Base-by-base conservation (phyloP, 192 early-diverging fungal species). In the Kickxella alabastrina region DNA sequence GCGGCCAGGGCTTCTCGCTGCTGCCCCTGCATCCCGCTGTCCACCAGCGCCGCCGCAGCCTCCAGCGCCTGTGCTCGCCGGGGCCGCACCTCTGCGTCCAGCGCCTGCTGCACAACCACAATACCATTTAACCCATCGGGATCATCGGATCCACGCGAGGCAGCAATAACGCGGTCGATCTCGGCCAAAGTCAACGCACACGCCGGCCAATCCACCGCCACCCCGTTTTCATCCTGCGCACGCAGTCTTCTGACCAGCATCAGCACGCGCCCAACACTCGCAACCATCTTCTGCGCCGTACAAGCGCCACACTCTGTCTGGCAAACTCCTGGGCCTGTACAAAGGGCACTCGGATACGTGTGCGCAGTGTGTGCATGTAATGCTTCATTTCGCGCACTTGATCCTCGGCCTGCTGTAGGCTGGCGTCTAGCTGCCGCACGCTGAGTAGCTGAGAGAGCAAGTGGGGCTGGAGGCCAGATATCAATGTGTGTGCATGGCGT, bases 101-200 rank as follows among this genome's bases (percentile, higher is more conserved):
- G n/a, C n/a, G n/a, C n/a, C n/a, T n/a, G n/a, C n/a, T n/a, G n/a
- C n/a, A n/a, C n/a, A n/a, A n/a, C n/a, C n/a, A n/a, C n/a, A n/a
- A n/a, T n/a, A n/a, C n/a, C n/a, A n/a, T n/a, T n/a, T n/a, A n/a
- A n/a, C n/a, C n/a, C n/a, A n/a, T n/a, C n/a, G n/a, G n/a, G n/a
- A n/a, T n/a, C 72, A 9, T 6, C 4, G 43, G 64, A 46, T 17
- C n/a, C n/a, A 17, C 46, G 58, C 18, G 35, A 46, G 23, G 44
- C 43, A 4, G 10, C 29, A 4, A 57, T 57, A 1, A 56, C 40
- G 10, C 41, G 36, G 8, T 63, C 62, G 2, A 75, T 68, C 27
- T 75, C 72, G 18, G 36, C 41, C 43, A 75, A 46, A 12, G 66
- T 68, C 36, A 68, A 43, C 41, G 72, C 65, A 1, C 55, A 65